Evolutionary conservation across 1,284 basidiomycete species (phyloP), one percentile per base, ranked within the genome.

Genomic region (Veloboletus limbatus): DNA sequence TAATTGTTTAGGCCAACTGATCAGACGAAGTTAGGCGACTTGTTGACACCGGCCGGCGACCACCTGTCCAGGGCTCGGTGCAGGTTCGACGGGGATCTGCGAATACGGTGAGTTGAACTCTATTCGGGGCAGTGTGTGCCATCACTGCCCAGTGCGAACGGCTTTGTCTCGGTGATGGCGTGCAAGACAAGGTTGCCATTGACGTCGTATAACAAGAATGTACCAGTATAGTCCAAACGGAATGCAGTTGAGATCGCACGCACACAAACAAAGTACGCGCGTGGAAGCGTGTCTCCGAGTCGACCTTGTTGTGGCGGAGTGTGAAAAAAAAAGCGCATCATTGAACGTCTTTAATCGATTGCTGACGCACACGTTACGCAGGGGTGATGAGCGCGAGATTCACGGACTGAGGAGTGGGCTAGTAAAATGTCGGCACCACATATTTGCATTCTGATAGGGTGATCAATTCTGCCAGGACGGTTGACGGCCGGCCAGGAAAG

Each of bases 361-460:
- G n/a, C n/a, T 27, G 34, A 30, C 28, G 26, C 24, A 45, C 54
- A 56, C 49, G 43, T 44, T 46, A 44, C 50, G 20, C 54, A 52
- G 54, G 33, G 49, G 14, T 48, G 49, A 48, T 55, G 20, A n/a
- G n/a, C 26, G 47, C 54, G 58, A 63, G 59, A 60, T 52, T 40
- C 51, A 48, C 57, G 59, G 60, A 40, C 9, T 16, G 31, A 4
- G 16, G 33, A 35, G 57, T 59, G 57, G 57, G 56, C 46, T 56
- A 8, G 40, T 17, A 30, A 42, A 32, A 26, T 40, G 44, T 51
- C 52, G 47, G 20, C 22, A 34, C 51, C 47, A 34, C 20, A 30
- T 38, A 62, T 63, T 62, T 62, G 59, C 45, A 56, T 63, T 55
- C 54, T 57, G 56, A 56, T 60, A 49, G 57, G 48, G 48, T 58